A percentile compares a stretch with the other conserved stretches of the same genome.
Evolutionary conservation across 2,329 filamentous ascomycete species (phyloP).

Genomic region (Trichoderma pleuroti): DNA sequence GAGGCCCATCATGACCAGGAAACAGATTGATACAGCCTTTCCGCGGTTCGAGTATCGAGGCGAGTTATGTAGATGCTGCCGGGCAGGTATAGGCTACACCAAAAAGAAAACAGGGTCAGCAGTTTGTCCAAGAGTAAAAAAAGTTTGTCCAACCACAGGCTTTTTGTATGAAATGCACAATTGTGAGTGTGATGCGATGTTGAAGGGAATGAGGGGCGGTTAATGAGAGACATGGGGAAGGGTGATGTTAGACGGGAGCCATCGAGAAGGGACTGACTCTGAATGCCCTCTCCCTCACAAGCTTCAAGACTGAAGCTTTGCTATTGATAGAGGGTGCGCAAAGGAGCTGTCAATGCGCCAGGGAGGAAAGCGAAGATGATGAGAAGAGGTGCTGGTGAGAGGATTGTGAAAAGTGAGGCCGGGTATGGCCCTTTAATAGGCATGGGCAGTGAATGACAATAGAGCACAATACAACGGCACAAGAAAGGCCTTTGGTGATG

Average conservation of each 20-base stretch:
- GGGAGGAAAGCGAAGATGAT: neutral
- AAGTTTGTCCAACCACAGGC: neutral
- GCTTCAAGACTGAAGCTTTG: constrained; percentile 6
- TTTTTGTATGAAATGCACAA: neutral
- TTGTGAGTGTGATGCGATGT: neutral
- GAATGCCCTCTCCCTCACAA: constrained; percentile 15
- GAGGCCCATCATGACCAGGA: constrained; percentile 45
- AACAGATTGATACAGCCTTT: constrained; percentile 1
- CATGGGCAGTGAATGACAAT: constrained; percentile 16
- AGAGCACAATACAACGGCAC: neutral
- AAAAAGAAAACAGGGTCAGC: constrained; percentile 12
- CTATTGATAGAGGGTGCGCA: constrained; percentile 8
- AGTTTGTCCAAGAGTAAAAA: neutral
- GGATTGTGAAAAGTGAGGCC: constrained; percentile 7
- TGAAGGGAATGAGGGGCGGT: neutral
- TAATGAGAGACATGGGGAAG: neutral
- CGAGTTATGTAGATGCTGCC: neutral
- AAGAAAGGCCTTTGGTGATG: neutral
- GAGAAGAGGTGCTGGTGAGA: constrained; percentile 13
- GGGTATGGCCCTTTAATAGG: constrained; percentile 19
- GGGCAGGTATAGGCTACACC: constrained; percentile 5
- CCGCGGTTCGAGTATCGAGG: constrained; percentile 3
- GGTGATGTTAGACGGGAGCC: neutral
- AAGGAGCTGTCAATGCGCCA: neutral
- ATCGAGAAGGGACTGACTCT: constrained; percentile 12